Percentiles rank a stretch among this genome's conserved stretches.
These are phyloP conservation scores for Skeletonema grethae DNA, from an alignment of 108 stramenopile genomes.

Conservation along the genomic window DNA sequence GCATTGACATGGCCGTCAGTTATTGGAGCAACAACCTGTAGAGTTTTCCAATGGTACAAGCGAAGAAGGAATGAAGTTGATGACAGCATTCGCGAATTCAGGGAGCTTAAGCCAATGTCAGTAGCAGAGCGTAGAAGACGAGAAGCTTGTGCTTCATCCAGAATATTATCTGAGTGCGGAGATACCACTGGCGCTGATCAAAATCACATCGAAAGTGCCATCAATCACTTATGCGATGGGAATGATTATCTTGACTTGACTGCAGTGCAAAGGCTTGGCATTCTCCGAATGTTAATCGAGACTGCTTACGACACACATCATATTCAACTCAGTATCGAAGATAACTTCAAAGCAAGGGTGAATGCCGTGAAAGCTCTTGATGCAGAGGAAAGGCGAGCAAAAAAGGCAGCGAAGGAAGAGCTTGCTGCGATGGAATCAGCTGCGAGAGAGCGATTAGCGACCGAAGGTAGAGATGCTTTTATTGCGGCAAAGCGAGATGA, in stretches of 20 bases:
- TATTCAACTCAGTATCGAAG: conserved; percentile 72
- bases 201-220: conserved; percentile 52
- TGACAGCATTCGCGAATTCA: conserved; percentile 67
- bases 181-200: conserved; percentile 24
- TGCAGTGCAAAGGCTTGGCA: conserved; percentile 62
- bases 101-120: conserved; percentile 64
- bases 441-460: conserved; percentile 78
- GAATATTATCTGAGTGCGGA: conserved; percentile 76
- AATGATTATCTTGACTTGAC: conserved; percentile 66
- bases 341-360: conserved; percentile 76
- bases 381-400: conserved; percentile 74
- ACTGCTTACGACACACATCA: conserved; percentile 80
- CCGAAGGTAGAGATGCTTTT: conserved; percentile 71
- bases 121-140: conserved; percentile 72
- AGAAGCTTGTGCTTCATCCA: conserved; percentile 54
- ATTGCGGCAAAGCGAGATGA: conserved; percentile 82
- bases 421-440: conserved; percentile 64
- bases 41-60: conserved; percentile 82
- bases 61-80: conserved; percentile 83
- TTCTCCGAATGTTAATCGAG: conserved; percentile 78
- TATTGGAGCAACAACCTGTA: conserved; percentile 67
- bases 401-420: conserved; percentile 79
- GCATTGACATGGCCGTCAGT: conserved; percentile 77
- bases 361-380: conserved; percentile 84
- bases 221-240: conserved; percentile 67